These are phyloP conservation scores for Fusarium sp. DNA, from an alignment of 2,329 filamentous ascomycete species.

Conservation along the genomic window DNA sequence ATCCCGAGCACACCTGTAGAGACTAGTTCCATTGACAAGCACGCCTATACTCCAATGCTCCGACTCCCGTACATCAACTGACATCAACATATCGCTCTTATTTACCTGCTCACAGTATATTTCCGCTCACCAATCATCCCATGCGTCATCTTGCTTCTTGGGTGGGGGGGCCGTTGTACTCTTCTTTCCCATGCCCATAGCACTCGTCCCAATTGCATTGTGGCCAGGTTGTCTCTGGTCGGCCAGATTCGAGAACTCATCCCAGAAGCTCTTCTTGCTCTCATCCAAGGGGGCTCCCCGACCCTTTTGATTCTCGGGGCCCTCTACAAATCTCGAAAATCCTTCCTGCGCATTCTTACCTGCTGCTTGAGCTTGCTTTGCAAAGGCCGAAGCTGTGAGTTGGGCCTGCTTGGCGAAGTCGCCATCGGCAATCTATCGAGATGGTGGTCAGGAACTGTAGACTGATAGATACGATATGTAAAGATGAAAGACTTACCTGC, in stretches of 20 bases:
- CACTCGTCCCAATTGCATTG: conserved; percentile 69
- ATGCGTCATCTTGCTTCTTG: conserved; percentile 67
- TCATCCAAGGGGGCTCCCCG: conserved; percentile 62
- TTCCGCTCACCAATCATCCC: conserved; percentile 70
- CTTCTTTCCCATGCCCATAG: conserved; percentile 67
- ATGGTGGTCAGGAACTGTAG: conserved; percentile 42
- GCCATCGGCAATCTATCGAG: conserved; percentile 77
- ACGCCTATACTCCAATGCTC: conserved; percentile 49
- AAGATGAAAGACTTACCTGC: conserved; percentile 68
- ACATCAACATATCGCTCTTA: conserved; percentile 19
- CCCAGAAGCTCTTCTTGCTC: conserved; percentile 90
- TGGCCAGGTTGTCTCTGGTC: conserved; percentile 63
- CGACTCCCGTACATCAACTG: conserved; percentile 42
- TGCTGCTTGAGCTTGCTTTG: conserved; percentile 74
- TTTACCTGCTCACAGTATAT: conserved; percentile 15
- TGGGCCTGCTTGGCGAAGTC: conserved; percentile 79
- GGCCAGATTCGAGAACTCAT: conserved; percentile 82
- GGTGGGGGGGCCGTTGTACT: conserved; percentile 50
- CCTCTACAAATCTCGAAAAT: conserved; percentile 90
- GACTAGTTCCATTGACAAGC: conserved; percentile 39
- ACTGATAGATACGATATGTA: conserved; percentile 1
- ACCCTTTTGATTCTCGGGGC: conserved; percentile 60
- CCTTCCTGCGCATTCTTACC: conserved; percentile 81
- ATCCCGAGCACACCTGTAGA: conserved; percentile 25
- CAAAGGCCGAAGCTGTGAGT: conserved; percentile 74